Conservation (phyloP, 768 basidiomycete species). For the Suillus sp. region DNA sequence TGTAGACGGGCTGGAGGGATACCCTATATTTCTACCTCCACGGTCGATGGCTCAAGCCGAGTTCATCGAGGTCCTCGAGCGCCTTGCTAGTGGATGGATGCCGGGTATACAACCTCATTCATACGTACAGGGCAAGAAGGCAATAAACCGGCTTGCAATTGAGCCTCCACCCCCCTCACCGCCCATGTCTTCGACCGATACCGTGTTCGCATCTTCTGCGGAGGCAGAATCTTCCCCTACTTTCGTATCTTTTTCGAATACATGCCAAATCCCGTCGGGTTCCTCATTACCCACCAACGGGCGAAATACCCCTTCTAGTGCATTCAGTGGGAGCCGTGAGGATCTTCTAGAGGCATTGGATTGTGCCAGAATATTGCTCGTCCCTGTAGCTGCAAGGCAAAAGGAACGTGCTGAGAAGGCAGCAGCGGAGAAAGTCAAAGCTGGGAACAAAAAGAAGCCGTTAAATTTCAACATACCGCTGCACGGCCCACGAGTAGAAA, state of each 20-base stretch:
- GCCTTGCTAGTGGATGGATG: slow-evolving; percentile 77
- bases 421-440: slow-evolving; percentile 50
- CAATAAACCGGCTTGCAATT: slow-evolving; percentile 48
- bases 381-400: slow-evolving; percentile 68
- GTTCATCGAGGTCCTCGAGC: slow-evolving; percentile 82
- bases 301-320: slow-evolving; percentile 22
- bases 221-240: slow-evolving; percentile 23
- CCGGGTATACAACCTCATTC: slow-evolving; percentile 64
- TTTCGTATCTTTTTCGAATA: slow-evolving; percentile 28
- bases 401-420: slow-evolving; percentile 56
- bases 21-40: slow-evolving; percentile 85
- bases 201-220: slow-evolving; percentile 28
- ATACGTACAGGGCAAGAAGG: slow-evolving; percentile 32
- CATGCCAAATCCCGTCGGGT: slow-evolving; percentile 13
- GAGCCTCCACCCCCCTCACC: slow-evolving; percentile 39
- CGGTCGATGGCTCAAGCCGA: slow-evolving; percentile 90
- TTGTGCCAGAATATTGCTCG: slow-evolving; percentile 69
- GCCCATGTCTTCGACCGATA: slow-evolving; percentile 24
- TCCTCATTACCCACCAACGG: slow-evolving; percentile 26
- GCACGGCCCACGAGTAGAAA: slow-evolving; percentile 84
- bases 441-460: slow-evolving; percentile 55
- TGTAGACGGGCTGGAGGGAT: slow-evolving; percentile 84
- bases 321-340: slow-evolving; percentile 23
- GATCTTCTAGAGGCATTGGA: slow-evolving; percentile 63
- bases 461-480: slow-evolving; percentile 78